These are phyloP conservation scores for Cryphonectria naterciae DNA, from an alignment of 2,329 filamentous ascomycete genomes.

Conservation along the genomic window DNA sequence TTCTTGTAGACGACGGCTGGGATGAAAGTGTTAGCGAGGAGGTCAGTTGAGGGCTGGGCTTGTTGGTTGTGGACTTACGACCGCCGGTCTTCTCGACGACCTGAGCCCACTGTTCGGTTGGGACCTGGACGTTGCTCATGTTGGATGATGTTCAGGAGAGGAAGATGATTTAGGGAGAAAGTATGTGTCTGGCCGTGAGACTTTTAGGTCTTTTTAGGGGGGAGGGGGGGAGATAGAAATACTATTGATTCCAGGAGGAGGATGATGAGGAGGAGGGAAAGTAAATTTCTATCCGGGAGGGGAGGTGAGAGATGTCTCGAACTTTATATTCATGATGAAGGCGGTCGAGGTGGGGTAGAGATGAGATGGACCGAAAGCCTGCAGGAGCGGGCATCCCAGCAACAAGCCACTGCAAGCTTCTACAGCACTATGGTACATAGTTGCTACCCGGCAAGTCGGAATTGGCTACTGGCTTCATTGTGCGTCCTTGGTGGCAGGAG, in stretches of 20 bases:
- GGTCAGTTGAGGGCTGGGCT: not conserved
- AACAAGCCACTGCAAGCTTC: too few species aligned
- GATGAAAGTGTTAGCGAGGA: constrained; percentile 15
- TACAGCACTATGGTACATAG: too few species aligned
- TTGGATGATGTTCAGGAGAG: constrained; percentile 12
- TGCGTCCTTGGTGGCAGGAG: not conserved
- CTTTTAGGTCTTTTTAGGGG: not conserved
- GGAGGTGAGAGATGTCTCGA: constrained; percentile 1
- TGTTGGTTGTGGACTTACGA: constrained; percentile 50
- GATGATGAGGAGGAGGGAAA: not conserved
- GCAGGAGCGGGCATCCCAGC: not conserved
- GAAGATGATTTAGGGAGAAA: not conserved
- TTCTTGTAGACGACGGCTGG: constrained; percentile 72
- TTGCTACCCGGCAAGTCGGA: constrained; percentile 3
- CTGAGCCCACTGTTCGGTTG: constrained; percentile 87
- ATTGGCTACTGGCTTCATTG: not conserved
- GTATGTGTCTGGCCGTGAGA: constrained; percentile 7
- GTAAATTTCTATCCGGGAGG: not conserved
- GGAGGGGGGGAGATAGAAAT: not conserved
- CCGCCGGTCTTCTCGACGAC: constrained; percentile 83
- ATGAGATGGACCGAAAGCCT: not conserved
- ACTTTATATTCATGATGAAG: constrained; percentile 10
- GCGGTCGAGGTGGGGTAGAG: constrained; percentile 2
- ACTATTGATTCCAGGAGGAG: not conserved
- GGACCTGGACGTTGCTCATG: constrained; percentile 61